phyloP scores from a whole-genome alignment of 306 rosid genomes.

The Dalbergia cochinchinensis region DNA sequence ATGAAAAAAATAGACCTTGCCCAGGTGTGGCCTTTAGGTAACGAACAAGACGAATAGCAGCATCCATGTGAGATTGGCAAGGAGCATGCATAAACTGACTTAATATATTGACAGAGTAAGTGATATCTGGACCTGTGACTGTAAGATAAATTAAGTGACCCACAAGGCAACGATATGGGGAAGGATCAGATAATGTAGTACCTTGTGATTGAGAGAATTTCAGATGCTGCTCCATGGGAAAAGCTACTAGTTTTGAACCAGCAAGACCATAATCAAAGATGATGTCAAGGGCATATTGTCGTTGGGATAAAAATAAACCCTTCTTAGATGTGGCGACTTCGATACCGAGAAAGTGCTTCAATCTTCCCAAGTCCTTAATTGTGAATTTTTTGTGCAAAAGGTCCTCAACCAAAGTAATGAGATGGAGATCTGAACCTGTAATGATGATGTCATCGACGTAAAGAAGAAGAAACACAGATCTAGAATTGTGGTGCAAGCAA shows the following conservation, averaged over 20 bases:
- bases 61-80: slow-evolving; percentile 5
- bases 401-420: not conserved
- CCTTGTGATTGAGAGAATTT: not conserved
- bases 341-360: not conserved
- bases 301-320: not conserved
- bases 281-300: slow-evolving; percentile 8
- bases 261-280: not conserved
- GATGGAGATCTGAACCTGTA: not conserved
- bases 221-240: not conserved
- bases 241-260: not conserved
- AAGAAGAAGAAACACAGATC: not conserved
- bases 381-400: not conserved
- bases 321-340: not conserved
- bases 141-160: not conserved
- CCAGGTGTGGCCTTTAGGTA: not conserved
- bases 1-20: not conserved
- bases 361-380: not conserved
- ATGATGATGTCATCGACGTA: not conserved
- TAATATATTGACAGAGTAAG: not conserved
- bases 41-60: not conserved
- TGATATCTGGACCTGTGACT: not conserved
- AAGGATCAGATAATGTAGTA: not conserved
- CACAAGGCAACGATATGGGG: slow-evolving; percentile 17
- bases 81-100: not conserved
- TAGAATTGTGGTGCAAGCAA: not conserved